These are phyloP conservation scores for Pseudogymnoascus sp. DNA, from an alignment of 2,329 filamentous ascomycete genomes.

Conservation along the genomic window DNA sequence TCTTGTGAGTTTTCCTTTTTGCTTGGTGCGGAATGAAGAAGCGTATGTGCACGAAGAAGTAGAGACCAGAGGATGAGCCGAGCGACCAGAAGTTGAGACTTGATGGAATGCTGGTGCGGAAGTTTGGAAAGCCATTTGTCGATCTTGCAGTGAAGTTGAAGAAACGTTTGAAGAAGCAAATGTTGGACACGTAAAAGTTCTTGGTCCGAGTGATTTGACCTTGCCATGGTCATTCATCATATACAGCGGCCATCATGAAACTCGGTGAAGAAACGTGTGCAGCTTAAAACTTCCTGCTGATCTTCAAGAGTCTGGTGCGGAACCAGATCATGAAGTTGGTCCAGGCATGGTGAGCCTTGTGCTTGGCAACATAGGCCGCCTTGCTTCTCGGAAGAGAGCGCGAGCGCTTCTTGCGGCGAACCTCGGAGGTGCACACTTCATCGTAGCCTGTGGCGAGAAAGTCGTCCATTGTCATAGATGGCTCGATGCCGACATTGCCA, in stretches of 20 bases:
- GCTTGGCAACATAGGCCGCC: constrained; percentile 34
- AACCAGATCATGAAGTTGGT: constrained; percentile 58
- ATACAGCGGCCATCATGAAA: neutral
- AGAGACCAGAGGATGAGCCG: neutral
- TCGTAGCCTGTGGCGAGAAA: constrained; percentile 15
- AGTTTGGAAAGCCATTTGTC: neutral
- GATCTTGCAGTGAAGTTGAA: neutral
- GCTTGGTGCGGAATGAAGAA: neutral
- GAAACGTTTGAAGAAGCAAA: neutral
- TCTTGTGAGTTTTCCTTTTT: neutral
- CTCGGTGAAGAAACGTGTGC: neutral
- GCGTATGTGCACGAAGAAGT: neutral
- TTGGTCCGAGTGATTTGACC: neutral
- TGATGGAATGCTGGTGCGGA: neutral
- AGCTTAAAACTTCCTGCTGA: constrained; percentile 24
- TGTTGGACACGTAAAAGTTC: neutral
- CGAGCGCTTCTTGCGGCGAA: constrained; percentile 8
- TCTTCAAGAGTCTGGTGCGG: constrained; percentile 46
- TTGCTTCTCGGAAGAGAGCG: neutral
- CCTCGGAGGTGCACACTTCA: constrained; percentile 12
- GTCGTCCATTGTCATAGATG: neutral
- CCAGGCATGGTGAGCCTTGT: constrained; percentile 55
- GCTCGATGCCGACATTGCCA: neutral
- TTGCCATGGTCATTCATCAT: neutral
- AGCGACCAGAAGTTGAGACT: neutral